A percentile compares a stretch with the other conserved stretches of the same genome.
Evolutionary conservation across 176 grass and related monocot genomes (phyloP).

Genomic region (Phyllostachys edulis): DNA sequence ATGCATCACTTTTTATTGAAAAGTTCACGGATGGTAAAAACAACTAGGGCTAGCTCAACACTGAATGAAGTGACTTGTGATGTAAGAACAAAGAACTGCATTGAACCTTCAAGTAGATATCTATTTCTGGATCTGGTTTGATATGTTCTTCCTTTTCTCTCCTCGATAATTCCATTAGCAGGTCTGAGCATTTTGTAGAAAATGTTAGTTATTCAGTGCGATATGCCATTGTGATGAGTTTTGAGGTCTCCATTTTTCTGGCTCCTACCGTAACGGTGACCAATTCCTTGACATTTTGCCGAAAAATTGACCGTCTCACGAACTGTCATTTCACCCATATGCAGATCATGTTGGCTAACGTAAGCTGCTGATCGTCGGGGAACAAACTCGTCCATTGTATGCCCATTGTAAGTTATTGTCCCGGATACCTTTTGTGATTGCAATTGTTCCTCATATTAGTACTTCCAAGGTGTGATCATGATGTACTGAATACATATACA

Average conservation of each 20-base stretch:
- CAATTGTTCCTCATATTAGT: constrained; percentile 1
- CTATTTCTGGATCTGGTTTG: constrained; percentile 71
- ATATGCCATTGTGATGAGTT: neutral
- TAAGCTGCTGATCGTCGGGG: constrained; percentile 68
- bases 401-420: constrained; percentile 62
- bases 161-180: constrained; percentile 64
- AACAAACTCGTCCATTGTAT: constrained; percentile 64
- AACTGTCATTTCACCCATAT: constrained; percentile 71
- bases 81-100: neutral
- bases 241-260: neutral
- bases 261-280: constrained; percentile 52
- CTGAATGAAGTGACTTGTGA: neutral
- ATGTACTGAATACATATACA: neutral
- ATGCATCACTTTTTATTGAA: neutral
- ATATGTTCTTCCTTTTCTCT: constrained; percentile 83
- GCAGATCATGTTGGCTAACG: constrained; percentile 79
- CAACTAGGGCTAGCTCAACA: neutral
- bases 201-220: constrained; percentile 13
- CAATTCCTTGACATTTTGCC: constrained; percentile 74
- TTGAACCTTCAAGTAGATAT: constrained; percentile 80
- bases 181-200: constrained; percentile 36
- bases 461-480: neutral
- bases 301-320: constrained; percentile 72
- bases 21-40: neutral
- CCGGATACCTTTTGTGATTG: constrained; percentile 43